Evolutionary conservation across 495 filamentous ascomycete genomes (phyloP), one percentile per base, ranked within the genome.

Genomic region (Podospora didyma): DNA sequence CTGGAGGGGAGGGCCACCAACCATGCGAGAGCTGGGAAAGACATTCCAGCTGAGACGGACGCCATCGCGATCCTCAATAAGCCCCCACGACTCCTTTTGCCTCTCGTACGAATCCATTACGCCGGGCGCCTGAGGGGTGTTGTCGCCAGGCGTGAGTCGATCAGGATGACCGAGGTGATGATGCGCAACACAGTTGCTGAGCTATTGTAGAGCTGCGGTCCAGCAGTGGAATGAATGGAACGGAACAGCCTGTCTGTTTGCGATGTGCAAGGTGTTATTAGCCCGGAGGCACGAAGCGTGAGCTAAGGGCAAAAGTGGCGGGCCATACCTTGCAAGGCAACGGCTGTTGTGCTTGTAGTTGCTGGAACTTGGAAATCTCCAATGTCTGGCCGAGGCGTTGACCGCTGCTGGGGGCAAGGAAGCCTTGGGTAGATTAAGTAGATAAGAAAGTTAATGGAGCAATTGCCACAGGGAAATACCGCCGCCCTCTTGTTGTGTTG

Each of bases 41-140:
- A 95, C 96, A 70, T 99, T 99, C 95, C 95, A 99, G 74, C 94
- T 97, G 54, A 99, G 83, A 65, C 95, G 85, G 68, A 97, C 82
- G 53, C 95, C 95, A 87, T 99, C 95, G 46, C 91, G 85, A 62
- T 99, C 95, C 77, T 99, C 95, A 56, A 95, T 85, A 72, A 95
- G 92, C 64, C 89, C 89, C 95, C 95, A 99, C 78, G 91, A 88
- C 73, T 97, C 95, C 77, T 99, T 99, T 62, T 96, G 66, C 26
- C 73, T 69, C 60, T 83, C 81, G 64, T 81, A 79, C 39, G 39
- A 16, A 59, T 82, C 80, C 80, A 83, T 82, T 41, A 41, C 59
- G 46, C 20, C 37, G 26, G 45, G n/a, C 16, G 44, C 58, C 42
- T 46, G 49, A 22, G 44, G 22, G 35, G 41, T 24, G 26, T 24